phyloP scores from a whole-genome alignment of 345 rosid genomes.

The Turnera subulata region DNA sequence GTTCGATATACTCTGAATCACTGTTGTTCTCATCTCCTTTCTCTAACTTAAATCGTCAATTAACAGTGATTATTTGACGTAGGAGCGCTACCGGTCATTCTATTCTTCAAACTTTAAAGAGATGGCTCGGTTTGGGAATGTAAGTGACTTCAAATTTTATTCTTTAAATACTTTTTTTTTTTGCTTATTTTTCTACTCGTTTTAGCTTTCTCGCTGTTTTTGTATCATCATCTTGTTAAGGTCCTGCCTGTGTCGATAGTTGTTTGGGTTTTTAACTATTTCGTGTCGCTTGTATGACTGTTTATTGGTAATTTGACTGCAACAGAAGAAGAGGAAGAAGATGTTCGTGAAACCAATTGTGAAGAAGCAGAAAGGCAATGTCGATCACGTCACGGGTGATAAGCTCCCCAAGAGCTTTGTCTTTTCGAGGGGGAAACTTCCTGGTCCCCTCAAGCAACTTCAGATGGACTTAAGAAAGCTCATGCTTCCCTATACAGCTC shows the following conservation, averaged over 20 bases:
- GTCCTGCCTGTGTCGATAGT: too few species aligned
- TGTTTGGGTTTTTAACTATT: too few species aligned
- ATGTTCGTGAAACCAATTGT: constrained; percentile 54
- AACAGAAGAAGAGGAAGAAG: constrained; percentile 65
- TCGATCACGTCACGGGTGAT: constrained; percentile 82
- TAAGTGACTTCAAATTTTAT: neutral
- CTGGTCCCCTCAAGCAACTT: constrained; percentile 68
- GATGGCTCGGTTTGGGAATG: constrained; percentile 18
- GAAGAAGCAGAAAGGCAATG: constrained; percentile 45
- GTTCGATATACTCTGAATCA: too few species aligned
- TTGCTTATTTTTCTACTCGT: too few species aligned
- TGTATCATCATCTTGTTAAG: too few species aligned
- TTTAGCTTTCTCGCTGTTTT: too few species aligned
- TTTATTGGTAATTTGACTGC: neutral
- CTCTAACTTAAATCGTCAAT: too few species aligned
- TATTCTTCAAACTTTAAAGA: neutral
- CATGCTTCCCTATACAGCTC: constrained; percentile 96
- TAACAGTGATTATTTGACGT: too few species aligned
- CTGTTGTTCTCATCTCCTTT: too few species aligned
- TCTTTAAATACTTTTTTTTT: neutral
- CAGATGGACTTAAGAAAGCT: constrained; percentile 86
- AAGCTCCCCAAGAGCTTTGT: constrained; percentile 88
- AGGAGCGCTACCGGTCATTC: neutral
- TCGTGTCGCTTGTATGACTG: neutral
- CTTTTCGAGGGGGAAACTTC: constrained; percentile 83